These are phyloP conservation scores for Pleodorina starrii DNA, from an alignment of 139 green algal genomes.

Conservation along the genomic window DNA sequence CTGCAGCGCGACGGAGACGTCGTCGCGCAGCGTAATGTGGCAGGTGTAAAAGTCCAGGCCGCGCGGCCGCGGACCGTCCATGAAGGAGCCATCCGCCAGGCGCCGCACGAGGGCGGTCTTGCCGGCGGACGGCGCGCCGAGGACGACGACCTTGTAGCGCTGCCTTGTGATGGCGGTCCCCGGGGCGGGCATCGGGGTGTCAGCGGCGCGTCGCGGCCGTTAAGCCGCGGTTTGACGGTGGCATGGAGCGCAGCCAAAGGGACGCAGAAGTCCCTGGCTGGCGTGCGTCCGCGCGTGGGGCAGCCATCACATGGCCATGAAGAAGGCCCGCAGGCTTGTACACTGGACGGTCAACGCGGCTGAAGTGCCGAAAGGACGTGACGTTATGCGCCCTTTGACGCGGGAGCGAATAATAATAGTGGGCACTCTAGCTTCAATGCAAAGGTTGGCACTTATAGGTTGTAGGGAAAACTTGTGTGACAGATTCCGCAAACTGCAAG, in stretches of 20 bases:
- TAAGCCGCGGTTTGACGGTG: background rate
- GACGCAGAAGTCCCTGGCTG: background rate
- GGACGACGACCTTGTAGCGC: conserved; percentile 14
- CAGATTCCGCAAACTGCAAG: too few relatives aligned
- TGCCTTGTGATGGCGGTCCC: background rate
- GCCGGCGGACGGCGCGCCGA: background rate
- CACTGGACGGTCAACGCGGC: too few relatives aligned
- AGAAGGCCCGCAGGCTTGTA: too few relatives aligned
- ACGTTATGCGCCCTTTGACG: too few relatives aligned
- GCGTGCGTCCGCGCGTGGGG: background rate
- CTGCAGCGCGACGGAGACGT: conserved; percentile 33
- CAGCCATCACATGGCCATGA: background rate
- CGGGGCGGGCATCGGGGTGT: background rate
- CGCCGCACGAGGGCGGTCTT: conserved; percentile 28
- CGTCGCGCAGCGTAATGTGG: conserved; percentile 23
- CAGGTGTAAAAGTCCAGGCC: conserved; percentile 40
- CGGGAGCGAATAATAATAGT: too few relatives aligned
- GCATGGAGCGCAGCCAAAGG: background rate
- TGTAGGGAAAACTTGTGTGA: too few relatives aligned
- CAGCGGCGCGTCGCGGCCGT: background rate
- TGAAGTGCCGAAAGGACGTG: too few relatives aligned
- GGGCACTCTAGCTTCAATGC: too few relatives aligned
- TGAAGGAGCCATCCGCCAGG: background rate
- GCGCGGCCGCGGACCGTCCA: background rate
- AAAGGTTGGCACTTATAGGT: too few relatives aligned